Base-by-base conservation (phyloP, 768 basidiomycete species). In the Daedaleopsis sinensis region DNA sequence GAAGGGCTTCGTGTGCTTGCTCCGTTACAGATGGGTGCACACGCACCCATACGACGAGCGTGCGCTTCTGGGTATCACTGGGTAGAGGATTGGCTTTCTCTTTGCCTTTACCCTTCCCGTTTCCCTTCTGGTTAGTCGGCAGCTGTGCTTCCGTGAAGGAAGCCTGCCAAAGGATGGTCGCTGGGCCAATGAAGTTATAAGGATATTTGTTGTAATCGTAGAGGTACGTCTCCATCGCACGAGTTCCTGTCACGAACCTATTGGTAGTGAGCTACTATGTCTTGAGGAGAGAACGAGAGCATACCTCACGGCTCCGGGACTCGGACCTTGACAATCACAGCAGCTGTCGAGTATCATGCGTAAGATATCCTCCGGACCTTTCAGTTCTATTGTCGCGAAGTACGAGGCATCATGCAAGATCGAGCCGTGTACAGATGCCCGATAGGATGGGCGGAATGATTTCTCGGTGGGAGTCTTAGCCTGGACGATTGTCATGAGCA, bases 401-500 rank as follows among this genome's bases (percentile, higher is more conserved):
- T 98, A 98, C 2, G 93, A 95, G 0, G 91, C 90, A 68, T 99
- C 96, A 58, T 96, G 93, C 1, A 96, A 73, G 56, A 97, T 94
- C 1, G 89, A 88, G 6, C 88, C 91, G 63, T 94, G 92, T 11
- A 89, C 73, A 1, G 93, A 84, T 3, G 97, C 95, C 35, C 96
- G 85, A 74, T 97, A 90, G 1, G 96, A 95, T 0, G 96, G 89
- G 19, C 97, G 84, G 71, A 90, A 96, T 0, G 93, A 82, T 70
- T 98, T 99, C 70, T 96, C 93, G 0, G 95, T 95, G 0, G 96
- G 95, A 2, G 86, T 85, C 2, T 89, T 76, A 8, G 96, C 91
- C 90, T 95, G 63, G n/a, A 46, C 16, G 46, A 15, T 21, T 8
- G 43, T 23, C 13, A 16, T 19, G 36, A 51, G n/a, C 18, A 21